Base-by-base conservation (phyloP, 257 asterid species). In the Misopates orontium region DNA sequence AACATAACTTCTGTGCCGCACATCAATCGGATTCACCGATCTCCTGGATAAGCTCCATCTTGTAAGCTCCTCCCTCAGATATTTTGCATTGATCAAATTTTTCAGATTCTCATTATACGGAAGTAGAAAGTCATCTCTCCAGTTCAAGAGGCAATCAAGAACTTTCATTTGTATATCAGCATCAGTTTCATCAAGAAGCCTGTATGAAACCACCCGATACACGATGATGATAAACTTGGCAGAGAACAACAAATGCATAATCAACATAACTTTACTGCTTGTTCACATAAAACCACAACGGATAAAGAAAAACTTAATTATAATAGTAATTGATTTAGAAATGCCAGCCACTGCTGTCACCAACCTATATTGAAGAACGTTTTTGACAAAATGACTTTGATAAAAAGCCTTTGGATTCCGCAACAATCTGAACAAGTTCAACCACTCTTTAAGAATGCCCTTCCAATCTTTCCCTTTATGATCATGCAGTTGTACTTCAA, bases 151-250 rank as follows among this genome's bases (percentile, higher is more conserved):
- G 83, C 99, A 87, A 60, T 90, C 97, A 73, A 93, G 87, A 78
- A 84, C 97, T 74, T 79, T 83, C 73, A 68, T 75, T 86, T 93
- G 99, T 74, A 90, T 28, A 61, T 87, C 95, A 71, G 90, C 82
- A 83, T 93, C 99, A 75, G 83, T 84, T 72, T 87, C 92, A 69
- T 86, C 90, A 32, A 90, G 89, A 75, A 93, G 90, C 86, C 99
- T 90, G 10, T 36, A 8, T 36, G 83, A 64, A 70, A 31, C 36
- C 60, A 62, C 51, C 63, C 75, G 53, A 40, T 44, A 51, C 62
- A 32, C 17, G 21, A 45, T 13, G 18, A 13, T 16, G 20, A 52
- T 47, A 41, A 22, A 8, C 44, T 65, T 50, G 54, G 24, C 15
- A 47, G 62, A 62, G 7, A 67, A 14, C 5, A 22, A 22, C 9